These are phyloP conservation scores for Rhizopus stolonifer DNA, from an alignment of 371 early-diverging fungal species.

Conservation along the genomic window DNA sequence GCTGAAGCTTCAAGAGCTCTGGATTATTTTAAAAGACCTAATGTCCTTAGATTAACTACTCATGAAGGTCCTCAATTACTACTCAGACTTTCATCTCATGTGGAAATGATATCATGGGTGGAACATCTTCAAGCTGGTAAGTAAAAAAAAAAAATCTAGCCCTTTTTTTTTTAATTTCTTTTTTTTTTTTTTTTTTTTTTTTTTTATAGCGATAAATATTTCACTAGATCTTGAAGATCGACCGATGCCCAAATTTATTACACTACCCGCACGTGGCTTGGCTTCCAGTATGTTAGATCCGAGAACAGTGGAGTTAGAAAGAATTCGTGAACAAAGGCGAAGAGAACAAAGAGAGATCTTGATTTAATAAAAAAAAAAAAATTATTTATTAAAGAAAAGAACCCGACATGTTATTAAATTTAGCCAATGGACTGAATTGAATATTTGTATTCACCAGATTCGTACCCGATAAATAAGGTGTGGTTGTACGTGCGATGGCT, in stretches of 20 bases:
- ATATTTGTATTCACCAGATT: not conserved
- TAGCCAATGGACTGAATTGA: slow-evolving; percentile 11
- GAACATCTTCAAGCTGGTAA: slow-evolving; percentile 54
- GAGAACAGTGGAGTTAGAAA: slow-evolving; percentile 31
- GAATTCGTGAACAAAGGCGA: slow-evolving; percentile 37
- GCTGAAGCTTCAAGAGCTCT: slow-evolving; percentile 45
- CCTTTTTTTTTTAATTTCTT: slow-evolving; percentile 2
- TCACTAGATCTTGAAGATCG: slow-evolving; percentile 43
- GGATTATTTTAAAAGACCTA: slow-evolving; percentile 44
- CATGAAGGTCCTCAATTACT: slow-evolving; percentile 45
- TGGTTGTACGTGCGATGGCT: slow-evolving; percentile 19
- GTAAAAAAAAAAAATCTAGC: too few relatives aligned
- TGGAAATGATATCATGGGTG: slow-evolving; percentile 50
- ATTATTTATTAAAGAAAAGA: not conserved
- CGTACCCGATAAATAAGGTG: slow-evolving; percentile 12
- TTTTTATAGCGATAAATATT: slow-evolving; percentile 39
- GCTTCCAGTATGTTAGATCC: slow-evolving; percentile 17
- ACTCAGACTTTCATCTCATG: slow-evolving; percentile 31
- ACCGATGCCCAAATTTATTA: slow-evolving; percentile 52
- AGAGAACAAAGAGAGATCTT: slow-evolving; percentile 37
- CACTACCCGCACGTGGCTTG: slow-evolving; percentile 33
- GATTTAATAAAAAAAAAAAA: too few relatives aligned
- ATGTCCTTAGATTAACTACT: slow-evolving; percentile 36
- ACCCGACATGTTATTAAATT: slow-evolving; percentile 3
- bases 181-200: slow-evolving; percentile 1